Conservation (phyloP, 768 basidiomycete species). For the Tulasnella sp. region DNA sequence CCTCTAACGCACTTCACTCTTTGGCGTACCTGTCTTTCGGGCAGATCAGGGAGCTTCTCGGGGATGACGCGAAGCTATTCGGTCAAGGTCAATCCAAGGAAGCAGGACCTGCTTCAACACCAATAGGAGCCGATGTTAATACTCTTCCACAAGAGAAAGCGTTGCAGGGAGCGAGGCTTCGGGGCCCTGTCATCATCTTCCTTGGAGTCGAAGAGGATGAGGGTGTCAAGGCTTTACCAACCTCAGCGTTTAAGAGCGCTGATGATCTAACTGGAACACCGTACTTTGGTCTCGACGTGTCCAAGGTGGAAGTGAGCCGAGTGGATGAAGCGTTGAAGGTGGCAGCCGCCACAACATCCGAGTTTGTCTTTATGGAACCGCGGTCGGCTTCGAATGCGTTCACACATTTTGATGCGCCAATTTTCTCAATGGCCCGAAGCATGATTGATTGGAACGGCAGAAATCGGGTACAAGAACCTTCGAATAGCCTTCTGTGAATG, state of each 20-base stretch:
- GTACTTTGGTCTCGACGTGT: constrained; percentile 75
- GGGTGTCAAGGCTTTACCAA: constrained; percentile 44
- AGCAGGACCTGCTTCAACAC: background rate
- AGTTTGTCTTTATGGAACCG: constrained; percentile 55
- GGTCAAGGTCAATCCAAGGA: constrained; percentile 47
- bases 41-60: constrained; percentile 56
- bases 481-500: background rate
- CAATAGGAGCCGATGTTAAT: background rate
- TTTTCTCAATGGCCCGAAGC: constrained; percentile 69
- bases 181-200: constrained; percentile 56
- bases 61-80: constrained; percentile 50
- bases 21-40: constrained; percentile 48
- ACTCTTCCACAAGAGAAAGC: constrained; percentile 19
- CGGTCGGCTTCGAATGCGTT: constrained; percentile 46
- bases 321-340: constrained; percentile 26
- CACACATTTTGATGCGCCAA: constrained; percentile 53
- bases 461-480: constrained; percentile 50
- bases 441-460: constrained; percentile 90
- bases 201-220: constrained; percentile 63
- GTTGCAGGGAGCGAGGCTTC: constrained; percentile 50
- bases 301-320: constrained; percentile 30
- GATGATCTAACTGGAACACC: constrained; percentile 67
- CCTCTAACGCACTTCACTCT: constrained; percentile 25
- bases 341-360: constrained; percentile 27
- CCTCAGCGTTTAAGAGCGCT: constrained; percentile 48